Evolutionary conservation across 108 stramenopile genomes (phyloP).

Genomic region (Discostella stelligeroides): DNA sequence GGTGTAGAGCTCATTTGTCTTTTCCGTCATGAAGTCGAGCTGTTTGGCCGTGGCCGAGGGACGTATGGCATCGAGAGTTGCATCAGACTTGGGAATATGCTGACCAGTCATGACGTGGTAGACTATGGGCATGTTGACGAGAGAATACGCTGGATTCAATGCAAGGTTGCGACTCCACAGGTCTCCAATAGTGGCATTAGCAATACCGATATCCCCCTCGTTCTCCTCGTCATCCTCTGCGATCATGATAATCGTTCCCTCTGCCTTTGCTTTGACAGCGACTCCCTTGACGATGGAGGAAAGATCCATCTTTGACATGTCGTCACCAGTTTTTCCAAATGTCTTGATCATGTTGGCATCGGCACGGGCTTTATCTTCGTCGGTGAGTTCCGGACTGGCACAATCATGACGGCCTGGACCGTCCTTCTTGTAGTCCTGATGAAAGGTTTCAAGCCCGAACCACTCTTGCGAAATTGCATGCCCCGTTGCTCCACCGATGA

Average conservation of each 20-base stretch:
- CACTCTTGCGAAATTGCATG: neutral
- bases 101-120: constrained; percentile 15
- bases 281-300: constrained; percentile 1
- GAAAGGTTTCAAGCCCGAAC: too few relatives aligned
- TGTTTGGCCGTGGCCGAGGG: constrained; percentile 14
- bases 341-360: constrained; percentile 11
- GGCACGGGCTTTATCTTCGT: constrained; percentile 5
- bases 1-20: constrained; percentile 17
- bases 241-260: neutral
- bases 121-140: constrained; percentile 14
- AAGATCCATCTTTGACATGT: constrained; percentile 7
- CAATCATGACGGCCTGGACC: constrained; percentile 9
- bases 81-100: neutral
- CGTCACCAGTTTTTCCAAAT: constrained; percentile 6
- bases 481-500: too few relatives aligned
- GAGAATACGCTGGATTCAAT: constrained; percentile 4
- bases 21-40: constrained; percentile 15
- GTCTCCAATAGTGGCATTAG: too few relatives aligned
- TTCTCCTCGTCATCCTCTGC: too few relatives aligned
- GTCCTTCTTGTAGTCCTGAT: neutral
- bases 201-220: too few relatives aligned
- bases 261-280: neutral
- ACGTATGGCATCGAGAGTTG: neutral
- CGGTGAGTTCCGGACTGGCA: constrained; percentile 3
- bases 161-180: too few relatives aligned